Conservation (phyloP, 1,284 basidiomycete genomes). For the Cryptococcus jaspeensis region DNA sequence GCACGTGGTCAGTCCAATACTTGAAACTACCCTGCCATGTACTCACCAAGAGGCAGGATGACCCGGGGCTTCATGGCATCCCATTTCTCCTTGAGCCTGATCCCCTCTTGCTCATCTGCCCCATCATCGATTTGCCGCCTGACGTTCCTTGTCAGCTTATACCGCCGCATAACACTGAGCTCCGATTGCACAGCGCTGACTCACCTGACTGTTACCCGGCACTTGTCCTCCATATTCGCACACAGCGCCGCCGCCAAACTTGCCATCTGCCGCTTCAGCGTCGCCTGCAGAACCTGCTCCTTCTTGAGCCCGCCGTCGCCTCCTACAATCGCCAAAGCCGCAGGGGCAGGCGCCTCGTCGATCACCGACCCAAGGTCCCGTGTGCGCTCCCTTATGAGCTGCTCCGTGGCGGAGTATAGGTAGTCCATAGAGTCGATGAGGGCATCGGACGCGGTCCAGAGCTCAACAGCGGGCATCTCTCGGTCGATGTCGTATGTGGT, state of each 20-base stretch:
- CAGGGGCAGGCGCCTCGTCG: conserved; percentile 41
- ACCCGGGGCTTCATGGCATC: conserved; percentile 40
- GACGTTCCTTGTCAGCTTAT: conserved; percentile 1
- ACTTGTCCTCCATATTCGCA: conserved; percentile 67
- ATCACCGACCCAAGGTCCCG: conserved; percentile 54
- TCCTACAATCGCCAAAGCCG: background rate
- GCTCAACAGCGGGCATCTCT: conserved; percentile 60
- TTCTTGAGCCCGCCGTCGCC: background rate
- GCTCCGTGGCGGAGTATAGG: conserved; percentile 68
- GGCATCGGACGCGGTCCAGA: conserved; percentile 75
- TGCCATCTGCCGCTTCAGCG: conserved; percentile 63
- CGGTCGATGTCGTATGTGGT: conserved; percentile 71
- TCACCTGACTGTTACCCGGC: conserved; percentile 14
- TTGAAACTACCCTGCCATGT: background rate
- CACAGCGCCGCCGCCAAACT: conserved; percentile 69
- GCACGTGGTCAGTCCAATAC: background rate
- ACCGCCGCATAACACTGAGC: background rate
- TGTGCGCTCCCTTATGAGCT: conserved; percentile 54
- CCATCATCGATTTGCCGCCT: conserved; percentile 40
- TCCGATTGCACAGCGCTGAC: conserved; percentile 14
- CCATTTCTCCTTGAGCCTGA: conserved; percentile 37
- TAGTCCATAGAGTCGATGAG: conserved; percentile 69
- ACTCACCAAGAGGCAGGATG: conserved; percentile 46
- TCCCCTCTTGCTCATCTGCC: conserved; percentile 37
- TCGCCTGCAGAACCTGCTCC: conserved; percentile 34